Evolutionary conservation across 2,329 filamentous ascomycete species (phyloP), one percentile per base, ranked within the genome.

Genomic region (Microthyrium microscopicum): DNA sequence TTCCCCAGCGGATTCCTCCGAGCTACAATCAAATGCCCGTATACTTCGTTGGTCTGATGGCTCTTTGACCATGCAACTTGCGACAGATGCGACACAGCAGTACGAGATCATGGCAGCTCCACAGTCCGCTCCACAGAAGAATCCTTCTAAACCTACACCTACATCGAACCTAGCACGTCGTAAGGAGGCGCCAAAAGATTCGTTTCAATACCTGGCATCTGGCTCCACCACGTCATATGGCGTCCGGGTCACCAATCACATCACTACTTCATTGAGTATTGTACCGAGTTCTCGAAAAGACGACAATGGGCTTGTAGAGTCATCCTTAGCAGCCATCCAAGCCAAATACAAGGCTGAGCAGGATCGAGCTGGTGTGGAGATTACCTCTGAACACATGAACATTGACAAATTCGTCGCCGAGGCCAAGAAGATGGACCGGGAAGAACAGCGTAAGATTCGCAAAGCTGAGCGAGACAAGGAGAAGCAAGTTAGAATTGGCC

Each of bases 41-140:
- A 58, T 87, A 20, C 70, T 81, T 47, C 69, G 70, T 43, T 87
- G 80, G 80, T 82, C 74, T 40, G 80, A 87, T 47, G 80, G 80
- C 19, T 82, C 76, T 4, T 59, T 81, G 12, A 84, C 78, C 8
- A 60, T 87, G 17, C 70, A 77, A n/a, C 62, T 85, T 17, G 80
- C 78, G 11, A 73, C 71, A 38, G 64, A 71, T 24, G 68, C 71
- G 2, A 61, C 55, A 22, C 72, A 75, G 41, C 79, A 85, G 46
- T 85, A 77, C 58, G 77, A 83, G 46, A 66, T 85, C 29, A 66
- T 73, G 40, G 73, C 69, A 44, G 83, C 81, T 54, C 56, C 64
- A 17, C 68, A 84, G 30, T 77, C 77, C 2, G 76, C 77, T 2
- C 58, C 64, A 2, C 57, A 69, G 36, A 42, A 52, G 34, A 61